Base-by-base conservation (phyloP, 1,284 basidiomycete species). In the Ganoderma resinaceum region DNA sequence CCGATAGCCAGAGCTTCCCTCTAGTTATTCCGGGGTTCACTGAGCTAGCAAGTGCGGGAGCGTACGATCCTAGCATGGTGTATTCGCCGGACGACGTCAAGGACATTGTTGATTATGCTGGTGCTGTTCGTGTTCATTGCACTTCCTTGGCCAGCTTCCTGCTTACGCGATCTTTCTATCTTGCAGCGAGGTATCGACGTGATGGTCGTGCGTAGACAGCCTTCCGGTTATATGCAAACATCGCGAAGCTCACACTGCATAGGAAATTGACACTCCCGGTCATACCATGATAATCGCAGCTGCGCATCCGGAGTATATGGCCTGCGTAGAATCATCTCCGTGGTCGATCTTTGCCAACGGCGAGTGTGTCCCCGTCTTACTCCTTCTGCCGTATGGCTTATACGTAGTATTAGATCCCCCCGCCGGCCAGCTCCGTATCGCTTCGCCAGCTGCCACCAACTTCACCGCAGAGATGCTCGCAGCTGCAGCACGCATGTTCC, bases 1-100 rank as follows among this genome's bases (percentile, higher is more conserved):
- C 89, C 38, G 90, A 91, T 76, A 86, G 86, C 70, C 89, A 91
- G 76, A 90, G 89, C 66, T 96, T 93, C 83, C 94, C 94, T 0
- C 82, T 95, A 11, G 82, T 85, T 35, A 80, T 94, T 18, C 84
- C 87, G 7, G 86, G 85, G 2, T 90, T 88, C 75, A 83, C 86
- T 1, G 86, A 91, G 64, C 80, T 96, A 0, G 81, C 91, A 0
- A 73, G 78, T 23, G 84, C 85, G 14, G 94, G 92, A 5, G 91
- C 94, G 2, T 96, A 95, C 78, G 86, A 86, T 1, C 65, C 82
- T 0, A 72, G 73, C 0, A 77, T 86, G 66, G 83, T 89, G 0
- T 97, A 95, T 78, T 86, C 84, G 1, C 78, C 85, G 1, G 75
- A 72, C 0, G 89, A 94, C 62, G 85, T 96, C 29, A 75, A 84